These are phyloP conservation scores for Scenedesmus sp. DNA, from an alignment of 163 green algal species.

Conservation along the genomic window DNA sequence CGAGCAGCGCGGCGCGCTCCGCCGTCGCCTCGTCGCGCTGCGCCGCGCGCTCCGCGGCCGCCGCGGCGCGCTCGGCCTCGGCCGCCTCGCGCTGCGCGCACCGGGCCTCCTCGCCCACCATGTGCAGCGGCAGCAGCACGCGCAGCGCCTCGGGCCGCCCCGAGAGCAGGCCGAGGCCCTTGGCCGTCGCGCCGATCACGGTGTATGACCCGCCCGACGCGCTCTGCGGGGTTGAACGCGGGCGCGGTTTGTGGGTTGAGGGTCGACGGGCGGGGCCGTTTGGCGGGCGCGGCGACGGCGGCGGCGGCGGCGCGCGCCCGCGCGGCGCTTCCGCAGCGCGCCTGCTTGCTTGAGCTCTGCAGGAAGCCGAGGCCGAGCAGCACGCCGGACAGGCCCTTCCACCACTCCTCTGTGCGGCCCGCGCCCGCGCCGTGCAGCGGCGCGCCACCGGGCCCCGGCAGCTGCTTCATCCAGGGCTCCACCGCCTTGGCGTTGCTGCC, in stretches of 20 bases:
- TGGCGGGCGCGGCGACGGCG: too few species aligned
- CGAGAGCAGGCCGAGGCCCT: constrained; percentile 5
- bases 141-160: background rate
- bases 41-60: constrained; percentile 3
- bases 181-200: background rate
- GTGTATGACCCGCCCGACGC: constrained; percentile 6
- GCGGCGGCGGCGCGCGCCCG: background rate
- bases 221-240: background rate
- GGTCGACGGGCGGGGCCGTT: background rate
- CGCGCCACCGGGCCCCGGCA: constrained; percentile 50
- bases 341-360: constrained; percentile 9
- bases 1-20: constrained; percentile 33
- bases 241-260: background rate
- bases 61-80: background rate
- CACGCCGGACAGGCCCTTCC: constrained; percentile 67
- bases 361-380: constrained; percentile 60
- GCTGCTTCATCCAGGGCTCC: constrained; percentile 59
- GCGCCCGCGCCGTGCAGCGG: constrained; percentile 60
- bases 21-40: constrained; percentile 1
- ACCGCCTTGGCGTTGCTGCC: constrained; percentile 57
- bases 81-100: background rate
- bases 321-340: background rate
- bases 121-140: constrained; percentile 28
- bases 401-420: constrained; percentile 61
- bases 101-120: constrained; percentile 19